Percentiles rank a stretch among this genome's conserved stretches.
Evolutionary conservation across 495 filamentous ascomycete species (phyloP).

Genomic region (Talaromyces borbonicus): DNA sequence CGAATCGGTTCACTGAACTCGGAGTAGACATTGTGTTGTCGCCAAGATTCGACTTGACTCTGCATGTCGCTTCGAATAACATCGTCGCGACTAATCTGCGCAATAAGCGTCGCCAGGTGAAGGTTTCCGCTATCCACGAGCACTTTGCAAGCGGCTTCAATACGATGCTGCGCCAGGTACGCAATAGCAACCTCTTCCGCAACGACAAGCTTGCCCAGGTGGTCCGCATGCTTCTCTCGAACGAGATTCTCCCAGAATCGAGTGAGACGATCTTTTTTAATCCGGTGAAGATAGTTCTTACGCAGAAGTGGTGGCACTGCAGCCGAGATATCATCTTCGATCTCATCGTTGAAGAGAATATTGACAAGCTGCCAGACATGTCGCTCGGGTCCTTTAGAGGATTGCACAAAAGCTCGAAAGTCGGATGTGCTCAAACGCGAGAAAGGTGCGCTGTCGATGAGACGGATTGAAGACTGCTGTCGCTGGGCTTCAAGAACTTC

Average conservation of each 20-base stretch:
- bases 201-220: slow-evolving; percentile 40
- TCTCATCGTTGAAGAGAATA: slow-evolving; percentile 69
- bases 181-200: slow-evolving; percentile 78
- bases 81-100: slow-evolving; percentile 65
- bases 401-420: slow-evolving; percentile 26
- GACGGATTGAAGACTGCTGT: slow-evolving; percentile 24
- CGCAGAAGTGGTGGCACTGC: slow-evolving; percentile 32
- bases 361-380: slow-evolving; percentile 53
- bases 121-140: slow-evolving; percentile 64
- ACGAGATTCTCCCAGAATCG: slow-evolving; percentile 39
- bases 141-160: slow-evolving; percentile 71
- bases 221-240: slow-evolving; percentile 34
- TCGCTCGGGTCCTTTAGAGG: slow-evolving; percentile 26
- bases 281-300: slow-evolving; percentile 33
- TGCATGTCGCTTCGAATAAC: slow-evolving; percentile 56
- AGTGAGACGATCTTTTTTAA: slow-evolving; percentile 44
- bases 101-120: slow-evolving; percentile 71
- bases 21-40: slow-evolving; percentile 63
- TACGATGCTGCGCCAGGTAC: slow-evolving; percentile 62
- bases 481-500: slow-evolving; percentile 30
- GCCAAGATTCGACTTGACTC: slow-evolving; percentile 76
- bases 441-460: slow-evolving; percentile 30
- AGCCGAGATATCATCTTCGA: slow-evolving; percentile 35
- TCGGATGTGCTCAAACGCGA: slow-evolving; percentile 25
- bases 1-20: slow-evolving; percentile 82